phyloP scores from a whole-genome alignment of 2,329 filamentous ascomycete species.

The Colletotrichum shisoi region DNA sequence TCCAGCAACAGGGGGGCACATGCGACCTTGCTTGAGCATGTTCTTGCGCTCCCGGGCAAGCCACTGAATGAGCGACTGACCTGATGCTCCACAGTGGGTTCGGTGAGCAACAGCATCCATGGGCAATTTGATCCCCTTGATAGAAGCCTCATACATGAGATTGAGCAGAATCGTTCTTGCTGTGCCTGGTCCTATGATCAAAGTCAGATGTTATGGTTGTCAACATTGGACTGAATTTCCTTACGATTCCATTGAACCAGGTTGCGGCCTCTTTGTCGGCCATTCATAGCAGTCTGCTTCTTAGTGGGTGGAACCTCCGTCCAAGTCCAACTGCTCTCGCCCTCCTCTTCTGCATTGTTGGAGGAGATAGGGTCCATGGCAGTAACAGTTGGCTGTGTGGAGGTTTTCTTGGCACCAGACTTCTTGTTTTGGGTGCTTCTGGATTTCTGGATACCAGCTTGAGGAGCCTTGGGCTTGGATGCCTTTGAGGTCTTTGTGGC shows the following conservation, averaged over 20 bases:
- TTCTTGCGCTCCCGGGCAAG: slow-evolving; percentile 38
- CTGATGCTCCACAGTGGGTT: slow-evolving; percentile 53
- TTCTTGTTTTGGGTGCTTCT: slow-evolving; percentile 1
- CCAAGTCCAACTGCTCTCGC: not conserved
- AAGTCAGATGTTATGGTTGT: not conserved
- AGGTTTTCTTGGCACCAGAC: not conserved
- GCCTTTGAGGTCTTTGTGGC: not conserved
- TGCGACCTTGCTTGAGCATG: not conserved
- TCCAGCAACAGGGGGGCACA: slow-evolving; percentile 1
- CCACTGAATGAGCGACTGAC: slow-evolving; percentile 51
- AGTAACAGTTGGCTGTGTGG: not conserved
- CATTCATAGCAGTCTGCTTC: not conserved
- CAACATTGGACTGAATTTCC: not conserved
- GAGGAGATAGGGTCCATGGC: not conserved
- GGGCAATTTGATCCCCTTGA: slow-evolving; percentile 48
- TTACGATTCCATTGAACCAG: slow-evolving; percentile 17
- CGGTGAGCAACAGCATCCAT: slow-evolving; percentile 54
- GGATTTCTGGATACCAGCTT: slow-evolving; percentile 3
- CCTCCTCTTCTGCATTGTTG: not conserved
- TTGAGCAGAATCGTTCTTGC: slow-evolving; percentile 55
- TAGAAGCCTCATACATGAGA: slow-evolving; percentile 52
- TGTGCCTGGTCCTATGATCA: slow-evolving; percentile 54
- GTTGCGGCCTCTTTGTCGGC: not conserved
- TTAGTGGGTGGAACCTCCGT: not conserved
- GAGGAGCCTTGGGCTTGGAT: not conserved